These are phyloP conservation scores for Rhizopus delemar DNA, from an alignment of 371 early-diverging fungal species.

Conservation along the genomic window DNA sequence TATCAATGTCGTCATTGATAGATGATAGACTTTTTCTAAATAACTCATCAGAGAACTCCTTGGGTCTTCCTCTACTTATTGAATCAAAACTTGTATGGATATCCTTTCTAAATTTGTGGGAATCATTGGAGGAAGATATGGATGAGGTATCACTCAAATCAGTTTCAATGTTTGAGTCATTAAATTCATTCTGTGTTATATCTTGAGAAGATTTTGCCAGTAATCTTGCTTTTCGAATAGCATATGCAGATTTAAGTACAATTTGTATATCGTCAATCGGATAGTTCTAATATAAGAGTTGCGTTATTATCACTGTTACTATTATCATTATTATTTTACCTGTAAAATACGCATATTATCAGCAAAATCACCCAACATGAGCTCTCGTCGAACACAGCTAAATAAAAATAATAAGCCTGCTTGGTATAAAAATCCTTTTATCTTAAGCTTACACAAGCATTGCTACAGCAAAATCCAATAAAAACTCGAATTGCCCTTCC, in stretches of 20 bases:
- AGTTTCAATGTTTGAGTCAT: background rate
- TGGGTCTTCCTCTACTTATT: constrained; percentile 35
- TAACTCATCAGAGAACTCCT: constrained; percentile 42
- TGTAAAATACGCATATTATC: constrained; percentile 70
- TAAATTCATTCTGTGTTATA: constrained; percentile 37
- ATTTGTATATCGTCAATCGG: constrained; percentile 54
- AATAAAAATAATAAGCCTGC: constrained; percentile 3
- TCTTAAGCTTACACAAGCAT: constrained; percentile 67
- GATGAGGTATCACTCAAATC: constrained; percentile 46
- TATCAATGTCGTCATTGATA: constrained; percentile 19
- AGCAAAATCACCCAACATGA: constrained; percentile 62
- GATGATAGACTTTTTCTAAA: constrained; percentile 30
- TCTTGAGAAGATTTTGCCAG: constrained; percentile 29
- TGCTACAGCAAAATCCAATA: constrained; percentile 73
- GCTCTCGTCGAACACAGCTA: constrained; percentile 60
- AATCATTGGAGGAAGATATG: constrained; percentile 21
- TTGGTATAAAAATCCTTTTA: background rate
- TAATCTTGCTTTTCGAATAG: constrained; percentile 41
- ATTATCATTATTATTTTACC: constrained; percentile 22
- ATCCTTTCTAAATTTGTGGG: constrained; percentile 11
- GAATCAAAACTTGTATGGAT: constrained; percentile 43
- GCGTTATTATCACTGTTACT: too few species aligned
- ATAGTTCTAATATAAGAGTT: constrained; percentile 38
- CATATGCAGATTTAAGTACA: constrained; percentile 41
- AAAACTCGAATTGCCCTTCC: constrained; percentile 63